Conservation (phyloP, 768 basidiomycete genomes). For the Boletus tomentosulus region DNA sequence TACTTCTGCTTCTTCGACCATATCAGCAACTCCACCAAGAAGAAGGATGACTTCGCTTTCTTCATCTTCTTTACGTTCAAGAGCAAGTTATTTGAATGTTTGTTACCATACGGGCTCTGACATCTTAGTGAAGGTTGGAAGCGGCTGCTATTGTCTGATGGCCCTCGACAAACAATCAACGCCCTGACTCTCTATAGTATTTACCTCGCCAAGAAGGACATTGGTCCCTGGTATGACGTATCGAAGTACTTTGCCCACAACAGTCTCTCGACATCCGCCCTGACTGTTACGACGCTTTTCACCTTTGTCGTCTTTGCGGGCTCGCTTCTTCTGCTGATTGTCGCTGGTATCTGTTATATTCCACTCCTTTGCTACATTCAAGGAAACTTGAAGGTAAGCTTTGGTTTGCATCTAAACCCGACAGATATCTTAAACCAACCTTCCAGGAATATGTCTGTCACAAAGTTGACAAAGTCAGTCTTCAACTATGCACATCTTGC, state of each 20-base stretch:
- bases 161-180: conserved; percentile 96
- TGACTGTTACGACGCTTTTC: conserved; percentile 87
- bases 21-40: conserved; percentile 93
- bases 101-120: conserved; percentile 1
- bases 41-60: conserved; percentile 96
- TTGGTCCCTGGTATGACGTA: conserved; percentile 61
- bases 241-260: conserved; percentile 78
- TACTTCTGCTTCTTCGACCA: conserved; percentile 99
- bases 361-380: conserved; percentile 95
- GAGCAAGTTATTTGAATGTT: conserved; percentile 48
- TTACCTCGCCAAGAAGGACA: conserved; percentile 53
- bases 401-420: background rate
- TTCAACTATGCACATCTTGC: background rate
- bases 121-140: conserved; percentile 62
- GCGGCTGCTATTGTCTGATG: conserved; percentile 85
- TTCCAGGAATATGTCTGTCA: conserved; percentile 93
- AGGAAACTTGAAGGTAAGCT: conserved; percentile 86
- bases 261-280: conserved; percentile 70
- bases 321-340: conserved; percentile 73
- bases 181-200: conserved; percentile 95
- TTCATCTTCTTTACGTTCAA: conserved; percentile 99
- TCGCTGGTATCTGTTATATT: conserved; percentile 85
- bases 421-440: background rate
- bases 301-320: conserved; percentile 86
- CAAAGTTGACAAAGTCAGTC: conserved; percentile 90